Evolutionary conservation across 1,284 basidiomycete species (phyloP).

Genomic region (Tetrapyrgos nigripes): DNA sequence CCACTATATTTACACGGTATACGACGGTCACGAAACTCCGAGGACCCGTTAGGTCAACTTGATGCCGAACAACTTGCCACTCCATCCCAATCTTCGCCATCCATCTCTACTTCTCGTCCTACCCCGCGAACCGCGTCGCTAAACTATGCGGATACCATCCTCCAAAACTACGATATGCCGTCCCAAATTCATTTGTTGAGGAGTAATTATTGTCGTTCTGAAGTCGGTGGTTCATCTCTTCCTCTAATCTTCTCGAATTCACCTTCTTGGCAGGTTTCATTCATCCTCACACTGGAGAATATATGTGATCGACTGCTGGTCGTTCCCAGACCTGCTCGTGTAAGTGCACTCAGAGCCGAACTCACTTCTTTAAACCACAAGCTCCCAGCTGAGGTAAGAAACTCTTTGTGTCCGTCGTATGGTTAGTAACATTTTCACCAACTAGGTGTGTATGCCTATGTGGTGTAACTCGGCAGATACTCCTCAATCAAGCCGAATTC

Average conservation of each 20-base stretch:
- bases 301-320: conserved; percentile 93
- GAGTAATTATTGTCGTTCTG: conserved; percentile 90
- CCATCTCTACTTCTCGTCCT: conserved; percentile 55
- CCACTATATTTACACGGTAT: conserved; percentile 61
- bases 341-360: conserved; percentile 95
- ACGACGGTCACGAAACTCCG: conserved; percentile 62
- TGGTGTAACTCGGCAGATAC: conserved; percentile 87
- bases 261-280: conserved; percentile 66
- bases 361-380: conserved; percentile 96
- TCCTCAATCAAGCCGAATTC: conserved; percentile 45
- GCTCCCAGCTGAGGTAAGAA: conserved; percentile 86
- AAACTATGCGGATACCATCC: conserved; percentile 56
- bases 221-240: conserved; percentile 55
- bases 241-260: conserved; percentile 12
- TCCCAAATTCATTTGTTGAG: conserved; percentile 81
- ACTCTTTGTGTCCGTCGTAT: not conserved
- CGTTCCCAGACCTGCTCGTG: conserved; percentile 92
- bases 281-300: conserved; percentile 88
- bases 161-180: conserved; percentile 70
- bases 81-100: conserved; percentile 72
- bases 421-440: conserved; percentile 16
- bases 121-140: conserved; percentile 48
- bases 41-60: conserved; percentile 77
- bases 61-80: conserved; percentile 52
- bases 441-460: conserved; percentile 93